Percentiles rank a stretch among this genome's conserved stretches.
These are phyloP conservation scores for Alternaria alternata DNA, from an alignment of 2,329 filamentous ascomycete genomes.

Conservation along the genomic window DNA sequence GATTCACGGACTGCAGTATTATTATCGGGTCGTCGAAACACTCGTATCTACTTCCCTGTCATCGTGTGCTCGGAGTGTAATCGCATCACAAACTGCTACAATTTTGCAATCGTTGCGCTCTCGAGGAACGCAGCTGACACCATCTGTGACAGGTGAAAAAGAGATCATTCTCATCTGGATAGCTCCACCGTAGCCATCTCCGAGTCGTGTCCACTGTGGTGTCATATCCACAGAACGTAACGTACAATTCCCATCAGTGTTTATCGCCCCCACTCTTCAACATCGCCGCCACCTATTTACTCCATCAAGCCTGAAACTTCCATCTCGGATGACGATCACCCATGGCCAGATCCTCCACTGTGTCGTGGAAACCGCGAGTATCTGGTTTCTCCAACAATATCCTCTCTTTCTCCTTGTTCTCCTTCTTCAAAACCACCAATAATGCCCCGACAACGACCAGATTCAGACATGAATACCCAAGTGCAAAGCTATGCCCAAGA, in stretches of 20 bases:
- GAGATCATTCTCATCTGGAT: neutral
- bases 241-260: neutral
- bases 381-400: constrained; percentile 35
- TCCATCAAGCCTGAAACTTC: constrained; percentile 36
- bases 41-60: neutral
- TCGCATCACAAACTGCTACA: neutral
- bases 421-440: constrained; percentile 42
- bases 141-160: neutral
- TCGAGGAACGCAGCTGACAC: neutral
- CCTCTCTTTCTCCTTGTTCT: constrained; percentile 43
- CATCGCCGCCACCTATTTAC: neutral
- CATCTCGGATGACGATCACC: constrained; percentile 49
- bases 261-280: neutral
- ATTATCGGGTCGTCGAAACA: neutral
- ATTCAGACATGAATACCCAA: constrained; percentile 46
- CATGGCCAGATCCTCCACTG: constrained; percentile 39
- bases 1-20: neutral
- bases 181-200: neutral
- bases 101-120: neutral
- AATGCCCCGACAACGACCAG: constrained; percentile 41
- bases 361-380: constrained; percentile 41
- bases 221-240: neutral
- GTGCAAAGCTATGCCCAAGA: constrained; percentile 47
- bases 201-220: neutral
- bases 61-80: neutral